phyloP scores from a whole-genome alignment of 139 green algal species.

The Diplosphaera chodatii region DNA sequence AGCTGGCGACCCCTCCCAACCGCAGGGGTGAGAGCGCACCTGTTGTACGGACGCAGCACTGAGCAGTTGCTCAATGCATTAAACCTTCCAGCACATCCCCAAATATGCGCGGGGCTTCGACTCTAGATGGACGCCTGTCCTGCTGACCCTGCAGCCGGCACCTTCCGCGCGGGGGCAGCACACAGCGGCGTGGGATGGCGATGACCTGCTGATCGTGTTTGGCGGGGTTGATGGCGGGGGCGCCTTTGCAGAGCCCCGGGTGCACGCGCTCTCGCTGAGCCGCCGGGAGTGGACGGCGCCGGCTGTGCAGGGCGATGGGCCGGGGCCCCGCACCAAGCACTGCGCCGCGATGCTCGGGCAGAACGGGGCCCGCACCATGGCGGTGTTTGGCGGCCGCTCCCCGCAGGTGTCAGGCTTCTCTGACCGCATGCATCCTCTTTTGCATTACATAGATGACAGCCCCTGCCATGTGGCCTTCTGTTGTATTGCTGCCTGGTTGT shows the following conservation, averaged over 20 bases:
- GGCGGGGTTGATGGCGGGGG: conserved; percentile 9
- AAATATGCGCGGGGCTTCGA: too few species aligned
- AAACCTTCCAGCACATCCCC: too few species aligned
- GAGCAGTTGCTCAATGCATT: too few species aligned
- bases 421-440: too few species aligned
- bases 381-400: conserved; percentile 24
- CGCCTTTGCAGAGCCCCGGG: not conserved
- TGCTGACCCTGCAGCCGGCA: conserved; percentile 9
- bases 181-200: conserved; percentile 14
- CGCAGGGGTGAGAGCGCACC: conserved; percentile 21
- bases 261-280: conserved; percentile 15
- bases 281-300: conserved; percentile 11
- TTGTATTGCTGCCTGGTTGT: too few species aligned
- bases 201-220: conserved; percentile 19
- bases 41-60: too few species aligned
- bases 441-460: too few species aligned
- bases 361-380: conserved; percentile 13
- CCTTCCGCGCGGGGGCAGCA: conserved; percentile 13
- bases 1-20: conserved; percentile 7
- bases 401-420: too few species aligned
- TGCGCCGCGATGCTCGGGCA: conserved; percentile 8
- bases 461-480: too few species aligned
- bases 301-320: not conserved
- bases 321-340: conserved; percentile 9
- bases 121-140: too few species aligned